Evolutionary conservation across 2,329 filamentous ascomycete genomes (phyloP), one percentile per base, ranked within the genome.

Genomic region (Coniochaeta sp.): DNA sequence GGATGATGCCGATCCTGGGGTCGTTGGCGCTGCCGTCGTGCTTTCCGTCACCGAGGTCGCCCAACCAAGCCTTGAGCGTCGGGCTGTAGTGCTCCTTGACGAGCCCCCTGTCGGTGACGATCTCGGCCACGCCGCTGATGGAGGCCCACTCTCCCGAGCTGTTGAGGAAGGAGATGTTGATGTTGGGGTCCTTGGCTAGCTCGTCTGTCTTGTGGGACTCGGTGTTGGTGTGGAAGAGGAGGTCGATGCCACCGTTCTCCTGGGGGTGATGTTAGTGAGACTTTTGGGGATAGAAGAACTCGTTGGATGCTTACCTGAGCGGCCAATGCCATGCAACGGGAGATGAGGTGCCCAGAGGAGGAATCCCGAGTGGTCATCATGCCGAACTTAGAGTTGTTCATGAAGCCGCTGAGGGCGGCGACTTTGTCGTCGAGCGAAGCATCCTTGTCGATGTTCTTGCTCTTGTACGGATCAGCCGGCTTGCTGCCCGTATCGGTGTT

Each of bases 191-290:
- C 52, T 75, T 74, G 52, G 81, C 75, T 38, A 95, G 78, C 63
- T 95, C 90, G 67, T 89, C 80, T 5, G 89, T 91, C 77, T 96
- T 95, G 71, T 89, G 83, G 10, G 88, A 91, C 66, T 92, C 87
- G 56, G 89, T 91, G 75, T 95, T 95, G 64, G 90, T 91, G 75
- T 94, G 86, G 79, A 95, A 95, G 67, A 95, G 79, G 52, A 94
- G 80, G 66, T 95, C 90, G 52, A 91, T 77, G 62, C 87, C 87
- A 57, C 85, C 85, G 55, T 78, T 76, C 70, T 95, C 89, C 87
- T 92, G 56, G 3, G 46, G 42, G 51, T 6, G 26, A 18, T 30
- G 60, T 30, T 16, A 16, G 26, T 30, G 10, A 48, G n/a, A 8
- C 26, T 8, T 2, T 42, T n/a, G 38, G 26, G 9, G 5, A 6